Evolutionary conservation across 768 basidiomycete genomes (phyloP).

Genomic region (Tricholoma bakamatsutake): DNA sequence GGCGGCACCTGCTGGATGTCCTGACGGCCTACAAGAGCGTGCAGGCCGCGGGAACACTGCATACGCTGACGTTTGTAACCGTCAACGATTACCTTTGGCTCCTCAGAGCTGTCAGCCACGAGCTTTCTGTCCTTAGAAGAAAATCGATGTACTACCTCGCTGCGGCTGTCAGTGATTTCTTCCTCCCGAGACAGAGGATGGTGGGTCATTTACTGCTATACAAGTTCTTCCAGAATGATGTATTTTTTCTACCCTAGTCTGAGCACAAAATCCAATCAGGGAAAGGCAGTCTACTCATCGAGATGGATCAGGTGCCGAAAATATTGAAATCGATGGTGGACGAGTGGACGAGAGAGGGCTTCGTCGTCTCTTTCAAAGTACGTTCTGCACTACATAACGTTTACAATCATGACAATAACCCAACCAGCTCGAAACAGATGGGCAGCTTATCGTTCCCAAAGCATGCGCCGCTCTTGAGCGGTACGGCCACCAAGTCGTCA

Average conservation of each 20-base stretch:
- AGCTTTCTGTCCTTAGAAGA: slow-evolving; percentile 63
- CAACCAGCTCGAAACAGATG: slow-evolving; percentile 88
- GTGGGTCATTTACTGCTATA: slow-evolving; percentile 38
- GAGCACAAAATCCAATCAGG: slow-evolving; percentile 99
- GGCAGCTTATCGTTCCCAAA: slow-evolving; percentile 80
- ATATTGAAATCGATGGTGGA: slow-evolving; percentile 88
- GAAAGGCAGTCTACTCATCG: slow-evolving; percentile 86
- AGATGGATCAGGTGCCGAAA: slow-evolving; percentile 99
- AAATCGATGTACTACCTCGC: slow-evolving; percentile 93
- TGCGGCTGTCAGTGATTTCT: slow-evolving; percentile 97
- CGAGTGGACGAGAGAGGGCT: slow-evolving; percentile 90
- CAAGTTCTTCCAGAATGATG: neutral
- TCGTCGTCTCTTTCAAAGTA: slow-evolving; percentile 97
- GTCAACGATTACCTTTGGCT: slow-evolving; percentile 97
- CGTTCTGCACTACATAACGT: slow-evolving; percentile 3
- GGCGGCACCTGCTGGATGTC: slow-evolving; percentile 61
- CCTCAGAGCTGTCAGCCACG: slow-evolving; percentile 74
- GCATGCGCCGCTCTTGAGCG: slow-evolving; percentile 80
- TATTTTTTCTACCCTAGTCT: slow-evolving; percentile 45
- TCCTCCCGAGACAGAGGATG: slow-evolving; percentile 87
- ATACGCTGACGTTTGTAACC: slow-evolving; percentile 87
- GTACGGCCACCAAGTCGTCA: slow-evolving; percentile 96
- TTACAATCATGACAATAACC: neutral
- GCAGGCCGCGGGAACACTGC: slow-evolving; percentile 65
- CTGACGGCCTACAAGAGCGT: slow-evolving; percentile 78